A percentile compares a stretch with the other conserved stretches of the same genome.
phyloP scores from a whole-genome alignment of 2,329 filamentous ascomycete genomes.

The Diaporthe amygdali region DNA sequence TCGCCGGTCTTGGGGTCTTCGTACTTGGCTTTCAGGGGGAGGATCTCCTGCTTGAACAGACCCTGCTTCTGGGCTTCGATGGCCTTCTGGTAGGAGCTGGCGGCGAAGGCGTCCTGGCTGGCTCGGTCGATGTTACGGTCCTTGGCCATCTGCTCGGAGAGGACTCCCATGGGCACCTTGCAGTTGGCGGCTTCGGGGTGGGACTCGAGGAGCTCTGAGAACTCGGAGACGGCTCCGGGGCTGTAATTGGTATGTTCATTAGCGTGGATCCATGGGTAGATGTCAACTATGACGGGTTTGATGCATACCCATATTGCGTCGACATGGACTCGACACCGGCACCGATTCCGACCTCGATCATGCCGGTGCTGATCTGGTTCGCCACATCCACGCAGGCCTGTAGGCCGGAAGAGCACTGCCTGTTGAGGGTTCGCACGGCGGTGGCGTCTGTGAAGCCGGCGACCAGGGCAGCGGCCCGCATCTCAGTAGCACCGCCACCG shows the following conservation, averaged over 20 bases:
- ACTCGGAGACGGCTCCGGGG: constrained; percentile 86
- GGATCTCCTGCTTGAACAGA: constrained; percentile 93
- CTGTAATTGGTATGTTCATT: constrained; percentile 42
- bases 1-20: constrained; percentile 91
- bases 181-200: constrained; percentile 88
- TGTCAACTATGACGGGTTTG: neutral
- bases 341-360: constrained; percentile 95
- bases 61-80: constrained; percentile 82
- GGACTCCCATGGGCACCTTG: constrained; percentile 94
- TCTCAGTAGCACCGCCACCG: constrained; percentile 94
- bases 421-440: constrained; percentile 87
- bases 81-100: constrained; percentile 91
- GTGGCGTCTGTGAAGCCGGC: constrained; percentile 88
- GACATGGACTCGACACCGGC: constrained; percentile 98
- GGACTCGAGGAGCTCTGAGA: constrained; percentile 85
- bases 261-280: neutral
- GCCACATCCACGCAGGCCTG: constrained; percentile 94
- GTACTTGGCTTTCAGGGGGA: constrained; percentile 83
- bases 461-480: constrained; percentile 87
- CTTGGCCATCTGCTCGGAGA: constrained; percentile 95
- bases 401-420: constrained; percentile 92
- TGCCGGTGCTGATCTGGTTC: constrained; percentile 87
- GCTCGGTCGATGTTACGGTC: constrained; percentile 75
- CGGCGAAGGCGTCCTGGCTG: constrained; percentile 90
- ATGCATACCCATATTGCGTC: constrained; percentile 79